A percentile compares a stretch with the other conserved stretches of the same genome.
Conservation (phyloP, 495 filamentous ascomycete species). For the Penicillium paxilli region DNA sequence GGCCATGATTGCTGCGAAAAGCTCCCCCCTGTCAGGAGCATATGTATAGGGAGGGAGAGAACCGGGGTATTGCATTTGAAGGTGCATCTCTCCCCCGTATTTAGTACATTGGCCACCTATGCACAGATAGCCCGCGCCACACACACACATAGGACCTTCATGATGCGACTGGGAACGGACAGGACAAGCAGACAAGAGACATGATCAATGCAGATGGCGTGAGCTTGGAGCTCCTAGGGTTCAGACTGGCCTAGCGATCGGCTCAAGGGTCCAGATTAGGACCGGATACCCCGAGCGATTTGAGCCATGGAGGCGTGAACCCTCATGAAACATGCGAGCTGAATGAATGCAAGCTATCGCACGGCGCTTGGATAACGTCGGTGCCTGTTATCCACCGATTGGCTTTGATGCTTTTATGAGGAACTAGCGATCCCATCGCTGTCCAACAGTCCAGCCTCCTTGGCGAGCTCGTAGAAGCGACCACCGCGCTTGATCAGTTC, state of each 20-base stretch:
- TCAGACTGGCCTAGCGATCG: constrained; percentile 13
- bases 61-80: constrained; percentile 8
- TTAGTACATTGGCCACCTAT: constrained; percentile 12
- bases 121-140: constrained; percentile 23
- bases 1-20: background rate
- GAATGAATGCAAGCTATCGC: constrained; percentile 6
- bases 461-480: constrained; percentile 57
- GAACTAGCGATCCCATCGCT: constrained; percentile 34
- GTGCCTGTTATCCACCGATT: constrained; percentile 16
- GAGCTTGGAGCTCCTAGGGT: constrained; percentile 16
- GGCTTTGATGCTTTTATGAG: constrained; percentile 17
- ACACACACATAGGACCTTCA: constrained; percentile 8
- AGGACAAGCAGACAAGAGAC: constrained; percentile 3
- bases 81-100: constrained; percentile 10
- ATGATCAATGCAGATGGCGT: constrained; percentile 18
- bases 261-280: constrained; percentile 8
- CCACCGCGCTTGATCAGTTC: constrained; percentile 52
- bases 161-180: constrained; percentile 6
- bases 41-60: background rate
- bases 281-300: constrained; percentile 28
- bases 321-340: constrained; percentile 1
- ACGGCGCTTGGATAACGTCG: constrained; percentile 10
- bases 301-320: constrained; percentile 12
- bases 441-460: constrained; percentile 56
- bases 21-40: constrained; percentile 15